Conservation (phyloP, 495 filamentous ascomycete species). For the Hypomontagnella submonticulosa region DNA sequence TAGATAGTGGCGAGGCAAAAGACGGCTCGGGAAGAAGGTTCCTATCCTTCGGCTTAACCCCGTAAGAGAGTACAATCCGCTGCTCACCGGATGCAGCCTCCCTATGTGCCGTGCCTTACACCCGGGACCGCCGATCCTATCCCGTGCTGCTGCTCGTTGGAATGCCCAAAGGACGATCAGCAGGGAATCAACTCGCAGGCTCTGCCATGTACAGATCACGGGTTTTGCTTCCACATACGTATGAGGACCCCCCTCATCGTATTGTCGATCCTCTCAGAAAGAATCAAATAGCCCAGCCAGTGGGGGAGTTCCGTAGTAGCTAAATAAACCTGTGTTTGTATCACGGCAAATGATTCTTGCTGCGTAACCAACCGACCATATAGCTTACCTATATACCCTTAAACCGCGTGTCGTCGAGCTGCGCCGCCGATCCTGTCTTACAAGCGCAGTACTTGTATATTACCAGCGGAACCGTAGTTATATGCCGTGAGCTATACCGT, state of each 20-base stretch:
- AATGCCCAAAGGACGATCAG: slow-evolving; percentile 31
- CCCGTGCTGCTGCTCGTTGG: slow-evolving; percentile 28
- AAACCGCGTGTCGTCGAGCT: slow-evolving; percentile 14
- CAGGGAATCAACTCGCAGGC: slow-evolving; percentile 19
- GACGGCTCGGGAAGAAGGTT: slow-evolving; percentile 28
- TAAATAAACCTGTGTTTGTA: slow-evolving; percentile 22
- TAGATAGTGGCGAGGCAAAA: slow-evolving; percentile 25
- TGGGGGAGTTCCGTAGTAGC: slow-evolving; percentile 39
- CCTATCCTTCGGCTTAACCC: slow-evolving; percentile 11
- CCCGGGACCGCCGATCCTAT: slow-evolving; percentile 43
- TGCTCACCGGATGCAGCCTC: slow-evolving; percentile 44
- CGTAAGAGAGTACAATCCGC: slow-evolving; percentile 10
- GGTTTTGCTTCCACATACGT: slow-evolving; percentile 12
- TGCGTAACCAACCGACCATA: slow-evolving; percentile 17
- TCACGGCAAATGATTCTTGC: slow-evolving; percentile 32
- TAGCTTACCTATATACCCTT: slow-evolving; percentile 9
- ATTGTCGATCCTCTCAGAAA: slow-evolving; percentile 30
- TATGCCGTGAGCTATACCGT: slow-evolving; percentile 29
- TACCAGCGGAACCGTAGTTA: slow-evolving; percentile 8
- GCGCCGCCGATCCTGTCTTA: slow-evolving; percentile 27
- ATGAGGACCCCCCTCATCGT: slow-evolving; percentile 3
- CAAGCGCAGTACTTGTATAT: slow-evolving; percentile 23
- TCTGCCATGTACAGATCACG: slow-evolving; percentile 1
- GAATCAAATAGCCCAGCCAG: slow-evolving; percentile 20
- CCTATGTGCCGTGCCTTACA: slow-evolving; percentile 41